Evolutionary conservation across 2,329 filamentous ascomycete genomes (phyloP).

Genomic region (Pseudogymnoascus sp.): DNA sequence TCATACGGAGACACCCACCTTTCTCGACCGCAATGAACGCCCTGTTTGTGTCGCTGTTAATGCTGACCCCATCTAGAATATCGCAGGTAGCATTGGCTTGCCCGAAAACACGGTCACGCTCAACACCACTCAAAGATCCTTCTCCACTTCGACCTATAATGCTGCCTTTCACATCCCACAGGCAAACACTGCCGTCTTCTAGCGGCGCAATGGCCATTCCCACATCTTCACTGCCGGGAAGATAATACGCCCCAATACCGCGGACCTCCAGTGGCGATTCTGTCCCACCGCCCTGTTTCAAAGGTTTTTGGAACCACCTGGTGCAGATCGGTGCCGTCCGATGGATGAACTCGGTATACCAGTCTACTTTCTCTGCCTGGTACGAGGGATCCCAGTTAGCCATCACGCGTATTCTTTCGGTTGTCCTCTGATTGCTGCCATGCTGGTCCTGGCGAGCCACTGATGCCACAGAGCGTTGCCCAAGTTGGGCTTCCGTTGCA

Average conservation of each 20-base stretch:
- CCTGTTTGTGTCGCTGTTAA: slow-evolving; percentile 58
- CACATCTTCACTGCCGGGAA: slow-evolving; percentile 44
- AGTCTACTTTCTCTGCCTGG: slow-evolving; percentile 62
- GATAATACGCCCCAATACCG: slow-evolving; percentile 61
- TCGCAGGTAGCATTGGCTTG: slow-evolving; percentile 42
- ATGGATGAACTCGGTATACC: slow-evolving; percentile 86
- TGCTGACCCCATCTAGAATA: slow-evolving; percentile 74
- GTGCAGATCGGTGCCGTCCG: slow-evolving; percentile 65
- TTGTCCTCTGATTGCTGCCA: slow-evolving; percentile 20
- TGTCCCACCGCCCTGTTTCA: slow-evolving; percentile 33
- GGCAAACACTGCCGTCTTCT: slow-evolving; percentile 77
- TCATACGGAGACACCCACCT: slow-evolving; percentile 35
- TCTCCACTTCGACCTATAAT: slow-evolving; percentile 58
- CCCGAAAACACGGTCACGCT: slow-evolving; percentile 27
- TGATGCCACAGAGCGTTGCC: slow-evolving; percentile 22
- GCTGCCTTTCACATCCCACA: slow-evolving; percentile 71
- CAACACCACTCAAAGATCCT: slow-evolving; percentile 57
- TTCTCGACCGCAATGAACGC: slow-evolving; percentile 77
- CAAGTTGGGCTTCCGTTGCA: slow-evolving; percentile 22
- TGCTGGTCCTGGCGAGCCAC: slow-evolving; percentile 12
- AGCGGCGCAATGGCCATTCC: slow-evolving; percentile 64
- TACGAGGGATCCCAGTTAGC: slow-evolving; percentile 80
- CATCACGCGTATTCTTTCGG: slow-evolving; percentile 48
- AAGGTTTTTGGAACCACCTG: slow-evolving; percentile 67
- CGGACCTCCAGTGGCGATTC: slow-evolving; percentile 56